Base-by-base conservation (phyloP, 2,329 filamentous ascomycete genomes). In the Sarocladium kiliense region DNA sequence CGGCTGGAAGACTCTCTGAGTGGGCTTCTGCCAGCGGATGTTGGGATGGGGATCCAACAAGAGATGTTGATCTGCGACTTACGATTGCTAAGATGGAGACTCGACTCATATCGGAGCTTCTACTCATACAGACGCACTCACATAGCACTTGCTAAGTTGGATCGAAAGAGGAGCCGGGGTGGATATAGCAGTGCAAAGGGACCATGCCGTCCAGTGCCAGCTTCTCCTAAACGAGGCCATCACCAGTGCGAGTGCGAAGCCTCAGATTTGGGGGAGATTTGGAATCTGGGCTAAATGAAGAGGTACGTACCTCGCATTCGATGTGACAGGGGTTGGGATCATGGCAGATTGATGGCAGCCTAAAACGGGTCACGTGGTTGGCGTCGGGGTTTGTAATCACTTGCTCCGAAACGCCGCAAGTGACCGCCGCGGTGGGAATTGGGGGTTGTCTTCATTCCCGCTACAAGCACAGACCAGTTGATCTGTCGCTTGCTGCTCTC, bases 291-390 rank as follows among this genome's bases (percentile, higher is more conserved):
- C 25, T 47, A 47, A 47, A 47, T 47, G 18, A 12, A 26, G 16
- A 3, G 12, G 25, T 47, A 47, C 44, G 44, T 47, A 47, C 25
- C 16, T 9, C 41, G 7, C 9, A 23, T 18, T n/a, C n/a, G n/a
- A n/a, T n/a, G n/a, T n/a, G 44, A n/a, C 18, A 30, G 19, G 23
- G 44, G 10, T 12, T 11, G n/a, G 37, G 37, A 9, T 34, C 9
- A 11, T 10, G 41, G 41, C 4, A 16, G 23, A 27, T 47, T 47
- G 44, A 47, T 47, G 44, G 44, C 44, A 47, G 44, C 44, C 44
- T 47, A 47, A n/a, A 47, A 32, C 9, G 44, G 27, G 44, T 47
- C 44, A 47, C 44, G 44, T 47, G 44, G 44, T 11, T 47, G 7
- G 44, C 23, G 25, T 27, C 44, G 12, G 23, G 21, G 44, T 30